Percentiles rank a stretch among this genome's conserved stretches.
These are phyloP conservation scores for Dactylellina parvicollis DNA, from an alignment of 2,329 filamentous ascomycete species.

Conservation along the genomic window DNA sequence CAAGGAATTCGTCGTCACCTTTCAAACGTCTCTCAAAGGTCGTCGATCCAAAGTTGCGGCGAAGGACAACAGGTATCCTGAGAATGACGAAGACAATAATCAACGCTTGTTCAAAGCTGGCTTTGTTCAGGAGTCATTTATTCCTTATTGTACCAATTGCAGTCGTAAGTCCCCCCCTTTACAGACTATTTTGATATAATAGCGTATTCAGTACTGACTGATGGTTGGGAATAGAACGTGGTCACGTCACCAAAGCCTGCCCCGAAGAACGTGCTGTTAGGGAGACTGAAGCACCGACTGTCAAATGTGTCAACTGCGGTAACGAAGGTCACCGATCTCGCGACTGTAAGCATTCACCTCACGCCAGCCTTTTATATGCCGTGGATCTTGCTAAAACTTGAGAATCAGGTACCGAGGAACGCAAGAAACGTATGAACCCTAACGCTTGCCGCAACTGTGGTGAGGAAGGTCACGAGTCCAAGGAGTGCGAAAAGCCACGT, in stretches of 20 bases:
- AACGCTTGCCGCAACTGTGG: conserved; percentile 58
- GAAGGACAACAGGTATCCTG: conserved; percentile 72
- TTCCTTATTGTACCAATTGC: conserved; percentile 73
- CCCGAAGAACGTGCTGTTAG: conserved; percentile 53
- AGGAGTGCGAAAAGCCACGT: conserved; percentile 67
- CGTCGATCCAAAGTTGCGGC: conserved; percentile 61
- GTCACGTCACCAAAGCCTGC: conserved; percentile 72
- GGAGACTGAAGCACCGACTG: conserved; percentile 56
- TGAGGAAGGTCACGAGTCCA: conserved; percentile 56
- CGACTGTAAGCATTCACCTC: conserved; percentile 64
- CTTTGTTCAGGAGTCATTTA: conserved; percentile 69
- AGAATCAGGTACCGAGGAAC: conserved; percentile 62
- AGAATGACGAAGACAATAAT: conserved; percentile 69
- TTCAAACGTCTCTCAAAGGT: conserved; percentile 70
- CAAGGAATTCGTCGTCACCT: conserved; percentile 72
- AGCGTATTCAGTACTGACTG: background rate
- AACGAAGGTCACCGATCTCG: conserved; percentile 73
- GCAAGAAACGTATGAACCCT: conserved; percentile 56
- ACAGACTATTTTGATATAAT: background rate
- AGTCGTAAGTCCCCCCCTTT: conserved; percentile 58
- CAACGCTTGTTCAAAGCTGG: conserved; percentile 74
- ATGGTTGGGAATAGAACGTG: conserved; percentile 64
- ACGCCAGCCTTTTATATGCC: background rate
- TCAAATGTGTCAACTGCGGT: conserved; percentile 74
- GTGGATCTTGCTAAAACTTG: background rate